Evolutionary conservation across 2,329 filamentous ascomycete species (phyloP), one percentile per base, ranked within the genome.

Genomic region (Microcyclospora pomicola): DNA sequence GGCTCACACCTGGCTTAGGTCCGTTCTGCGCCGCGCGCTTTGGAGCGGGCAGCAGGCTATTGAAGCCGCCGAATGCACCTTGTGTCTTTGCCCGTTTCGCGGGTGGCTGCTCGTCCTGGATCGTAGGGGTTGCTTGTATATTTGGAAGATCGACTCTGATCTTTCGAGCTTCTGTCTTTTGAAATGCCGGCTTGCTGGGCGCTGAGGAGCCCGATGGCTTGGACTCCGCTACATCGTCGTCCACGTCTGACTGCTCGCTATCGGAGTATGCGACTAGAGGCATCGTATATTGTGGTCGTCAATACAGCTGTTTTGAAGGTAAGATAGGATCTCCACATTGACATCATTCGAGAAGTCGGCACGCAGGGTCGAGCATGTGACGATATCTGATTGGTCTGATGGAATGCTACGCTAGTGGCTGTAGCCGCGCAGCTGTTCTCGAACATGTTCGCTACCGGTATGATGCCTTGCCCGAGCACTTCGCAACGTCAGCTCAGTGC

Each of bases 211-310:
- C 19, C 13, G 38, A 47, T 43, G 34, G 35, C 51, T 41, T 35
- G 58, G 55, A 38, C 33, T 47, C 47, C 9, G 45, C 34, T n/a
- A 59, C 49, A 27, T 59, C 51, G n/a, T 59, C 49, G 27, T 60
- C 51, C 12, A 68, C 68, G 38, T 81, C 80, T 10, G 78, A 85
- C 34, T 60, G 65, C 50, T 81, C 79, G 0, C 79, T 91, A 56
- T 87, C 84, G 3, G 83, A 87, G 52, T 92, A 93, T 44, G 80
- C 77, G 48, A 91, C 83, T 24, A 93, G 67, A 11, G 73, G 78
- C 82, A 91, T 91, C 24, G 9, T 41, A 15, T 19, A 15, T 24
- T 24, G 7, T 24, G 19, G 7, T 24, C 19, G 19, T 24, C 7
- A 7, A 24, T 24, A 5, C 5, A 24, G 7, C n/a, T n/a, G n/a